These are phyloP conservation scores for Tylopilus balloui DNA, from an alignment of 768 basidiomycete genomes.

Conservation along the genomic window DNA sequence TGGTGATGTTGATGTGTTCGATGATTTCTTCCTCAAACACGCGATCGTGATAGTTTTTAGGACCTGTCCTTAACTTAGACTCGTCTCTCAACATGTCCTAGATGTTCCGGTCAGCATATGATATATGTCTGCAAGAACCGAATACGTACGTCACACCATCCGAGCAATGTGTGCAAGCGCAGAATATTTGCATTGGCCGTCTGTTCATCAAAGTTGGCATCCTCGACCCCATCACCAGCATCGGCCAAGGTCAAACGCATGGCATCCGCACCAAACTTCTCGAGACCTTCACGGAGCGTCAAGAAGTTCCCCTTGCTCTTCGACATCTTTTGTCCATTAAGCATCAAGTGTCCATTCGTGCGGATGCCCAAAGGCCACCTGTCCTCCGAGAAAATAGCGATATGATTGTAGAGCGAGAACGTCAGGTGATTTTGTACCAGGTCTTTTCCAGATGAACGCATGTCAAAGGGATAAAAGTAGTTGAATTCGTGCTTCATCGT, in stretches of 20 bases:
- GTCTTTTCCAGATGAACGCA: slow-evolving; percentile 97
- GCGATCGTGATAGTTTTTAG: slow-evolving; percentile 74
- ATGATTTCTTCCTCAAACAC: slow-evolving; percentile 92
- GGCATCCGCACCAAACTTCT: slow-evolving; percentile 97
- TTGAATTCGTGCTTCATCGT: slow-evolving; percentile 84
- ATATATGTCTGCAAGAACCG: not conserved
- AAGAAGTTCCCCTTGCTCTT: slow-evolving; percentile 96
- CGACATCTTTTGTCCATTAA: slow-evolving; percentile 99
- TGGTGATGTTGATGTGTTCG: slow-evolving; percentile 76
- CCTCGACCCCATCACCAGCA: slow-evolving; percentile 95
- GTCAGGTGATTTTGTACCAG: slow-evolving; percentile 94
- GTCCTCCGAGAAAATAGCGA: slow-evolving; percentile 83
- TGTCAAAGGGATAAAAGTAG: slow-evolving; percentile 98
- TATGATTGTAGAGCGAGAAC: slow-evolving; percentile 91
- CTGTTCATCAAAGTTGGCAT: slow-evolving; percentile 99
- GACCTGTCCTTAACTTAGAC: slow-evolving; percentile 67
- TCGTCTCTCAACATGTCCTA: slow-evolving; percentile 80
- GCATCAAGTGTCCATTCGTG: slow-evolving; percentile 91
- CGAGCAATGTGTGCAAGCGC: slow-evolving; percentile 82
- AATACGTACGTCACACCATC: slow-evolving; percentile 85
- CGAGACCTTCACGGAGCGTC: slow-evolving; percentile 81
- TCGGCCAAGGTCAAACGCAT: slow-evolving; percentile 90
- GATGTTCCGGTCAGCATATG: not conserved
- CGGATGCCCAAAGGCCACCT: slow-evolving; percentile 92
- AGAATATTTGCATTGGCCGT: slow-evolving; percentile 96